Percentiles rank a stretch among this genome's conserved stretches.
Conservation (phyloP, 1,284 basidiomycete genomes). For the Xerocomus cyaneibrunnescens region DNA sequence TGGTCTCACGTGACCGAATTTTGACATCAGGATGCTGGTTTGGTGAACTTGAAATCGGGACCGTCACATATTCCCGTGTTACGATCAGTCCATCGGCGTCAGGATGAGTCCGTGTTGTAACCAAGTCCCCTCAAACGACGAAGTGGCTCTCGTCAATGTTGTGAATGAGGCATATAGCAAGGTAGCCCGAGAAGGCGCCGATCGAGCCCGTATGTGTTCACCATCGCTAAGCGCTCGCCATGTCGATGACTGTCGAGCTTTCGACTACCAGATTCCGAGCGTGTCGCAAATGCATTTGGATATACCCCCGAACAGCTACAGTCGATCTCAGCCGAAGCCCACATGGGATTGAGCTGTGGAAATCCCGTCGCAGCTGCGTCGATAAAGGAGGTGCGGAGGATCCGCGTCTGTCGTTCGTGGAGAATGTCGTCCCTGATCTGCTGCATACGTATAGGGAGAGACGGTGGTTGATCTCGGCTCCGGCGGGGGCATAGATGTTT, state of each 20-base stretch:
- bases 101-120: constrained; percentile 11
- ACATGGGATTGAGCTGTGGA: constrained; percentile 51
- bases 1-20: background rate
- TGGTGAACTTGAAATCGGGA: background rate
- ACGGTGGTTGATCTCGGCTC: constrained; percentile 53
- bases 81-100: background rate
- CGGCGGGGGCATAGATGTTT: constrained; percentile 53
- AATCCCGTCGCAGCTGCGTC: constrained; percentile 46
- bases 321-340: constrained; percentile 41
- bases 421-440: background rate
- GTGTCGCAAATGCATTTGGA: constrained; percentile 45
- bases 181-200: constrained; percentile 14
- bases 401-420: background rate
- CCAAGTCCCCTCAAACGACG: constrained; percentile 4
- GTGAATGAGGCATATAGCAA: constrained; percentile 27
- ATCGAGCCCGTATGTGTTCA: constrained; percentile 17
- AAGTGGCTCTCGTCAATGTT: constrained; percentile 4
- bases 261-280: constrained; percentile 17
- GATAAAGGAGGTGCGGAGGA: constrained; percentile 40
- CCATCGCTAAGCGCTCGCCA: background rate
- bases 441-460: constrained; percentile 43
- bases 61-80: background rate
- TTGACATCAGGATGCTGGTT: no score
- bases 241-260: background rate
- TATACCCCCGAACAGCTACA: constrained; percentile 44